These are phyloP conservation scores for Cyathus striatus DNA, from an alignment of 768 basidiomycete genomes.

Conservation along the genomic window DNA sequence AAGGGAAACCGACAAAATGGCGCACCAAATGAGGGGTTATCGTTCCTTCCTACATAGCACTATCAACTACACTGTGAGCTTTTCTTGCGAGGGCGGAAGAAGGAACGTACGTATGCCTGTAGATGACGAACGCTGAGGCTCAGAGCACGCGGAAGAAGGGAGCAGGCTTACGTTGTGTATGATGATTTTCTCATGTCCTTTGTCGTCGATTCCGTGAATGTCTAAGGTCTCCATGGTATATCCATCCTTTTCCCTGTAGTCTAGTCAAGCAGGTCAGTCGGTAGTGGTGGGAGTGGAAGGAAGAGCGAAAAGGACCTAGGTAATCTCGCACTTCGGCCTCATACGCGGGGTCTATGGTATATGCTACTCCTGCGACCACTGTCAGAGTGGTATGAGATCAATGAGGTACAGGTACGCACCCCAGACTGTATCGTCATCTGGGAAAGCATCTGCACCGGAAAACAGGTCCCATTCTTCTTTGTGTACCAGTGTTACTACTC, in stretches of 20 bases:
- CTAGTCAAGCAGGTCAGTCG: not conserved
- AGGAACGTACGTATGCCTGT: conserved; percentile 50
- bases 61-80: no score
- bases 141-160: conserved; percentile 3
- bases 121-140: conserved; percentile 6
- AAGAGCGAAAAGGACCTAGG: conserved; percentile 52
- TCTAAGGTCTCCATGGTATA: conserved; percentile 82
- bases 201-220: conserved; percentile 55
- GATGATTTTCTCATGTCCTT: conserved; percentile 46
- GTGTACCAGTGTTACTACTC: conserved; percentile 87
- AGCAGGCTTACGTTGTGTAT: conserved; percentile 55
- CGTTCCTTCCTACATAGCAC: conserved; percentile 84
- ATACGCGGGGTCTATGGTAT: conserved; percentile 77
- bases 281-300: not conserved
- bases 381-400: no score
- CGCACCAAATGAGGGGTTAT: conserved; percentile 88
- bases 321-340: conserved; percentile 78
- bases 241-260: conserved; percentile 78
- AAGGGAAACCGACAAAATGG: not conserved
- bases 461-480: conserved; percentile 84
- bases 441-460: conserved; percentile 63
- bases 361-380: conserved; percentile 76
- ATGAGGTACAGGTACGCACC: conserved; percentile 47
- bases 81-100: not conserved
- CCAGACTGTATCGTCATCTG: conserved; percentile 80